Conservation (phyloP, 2,329 filamentous ascomycete species). For the Fusarium scirpi region DNA sequence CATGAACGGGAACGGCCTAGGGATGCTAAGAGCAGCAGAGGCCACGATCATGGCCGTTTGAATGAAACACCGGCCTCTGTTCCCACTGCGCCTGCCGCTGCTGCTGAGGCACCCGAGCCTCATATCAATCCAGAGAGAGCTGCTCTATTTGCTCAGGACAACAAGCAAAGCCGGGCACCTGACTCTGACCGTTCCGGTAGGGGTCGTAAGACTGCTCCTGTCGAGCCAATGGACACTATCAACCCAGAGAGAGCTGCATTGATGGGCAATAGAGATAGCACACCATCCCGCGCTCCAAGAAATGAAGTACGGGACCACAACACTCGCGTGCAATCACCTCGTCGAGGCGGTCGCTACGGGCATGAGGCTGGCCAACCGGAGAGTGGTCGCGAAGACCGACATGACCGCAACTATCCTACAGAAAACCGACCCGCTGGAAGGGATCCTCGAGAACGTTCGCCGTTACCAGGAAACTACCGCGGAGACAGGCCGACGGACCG, state of each 20-base stretch:
- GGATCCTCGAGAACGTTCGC: slow-evolving; percentile 52
- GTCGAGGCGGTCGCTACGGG: slow-evolving; percentile 53
- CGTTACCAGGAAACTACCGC: slow-evolving; percentile 49
- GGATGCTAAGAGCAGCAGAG: slow-evolving; percentile 46
- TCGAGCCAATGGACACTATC: slow-evolving; percentile 53
- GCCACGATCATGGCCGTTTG: slow-evolving; percentile 47
- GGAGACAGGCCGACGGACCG: slow-evolving; percentile 57
- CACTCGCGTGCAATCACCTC: slow-evolving; percentile 62
- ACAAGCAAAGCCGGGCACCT: slow-evolving; percentile 45
- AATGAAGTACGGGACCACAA: slow-evolving; percentile 60
- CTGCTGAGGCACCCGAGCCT: slow-evolving; percentile 55
- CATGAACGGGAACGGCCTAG: slow-evolving; percentile 58
- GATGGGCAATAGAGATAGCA: slow-evolving; percentile 56
- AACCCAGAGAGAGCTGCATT: slow-evolving; percentile 63
- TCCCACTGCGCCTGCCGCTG: slow-evolving; percentile 45
- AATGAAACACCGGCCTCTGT: slow-evolving; percentile 47
- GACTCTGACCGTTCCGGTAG: slow-evolving; percentile 50
- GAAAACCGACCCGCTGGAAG: slow-evolving; percentile 50
- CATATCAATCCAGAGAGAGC: slow-evolving; percentile 68
- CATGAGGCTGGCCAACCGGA: slow-evolving; percentile 52
- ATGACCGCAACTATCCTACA: slow-evolving; percentile 55
- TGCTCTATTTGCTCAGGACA: slow-evolving; percentile 59
- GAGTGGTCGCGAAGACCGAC: slow-evolving; percentile 60
- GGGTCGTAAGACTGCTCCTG: slow-evolving; percentile 46
- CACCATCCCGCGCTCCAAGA: slow-evolving; percentile 54